A percentile compares a stretch with the other conserved stretches of the same genome.
Evolutionary conservation across 768 basidiomycete species (phyloP).

Genomic region (Arthromyces matolae): DNA sequence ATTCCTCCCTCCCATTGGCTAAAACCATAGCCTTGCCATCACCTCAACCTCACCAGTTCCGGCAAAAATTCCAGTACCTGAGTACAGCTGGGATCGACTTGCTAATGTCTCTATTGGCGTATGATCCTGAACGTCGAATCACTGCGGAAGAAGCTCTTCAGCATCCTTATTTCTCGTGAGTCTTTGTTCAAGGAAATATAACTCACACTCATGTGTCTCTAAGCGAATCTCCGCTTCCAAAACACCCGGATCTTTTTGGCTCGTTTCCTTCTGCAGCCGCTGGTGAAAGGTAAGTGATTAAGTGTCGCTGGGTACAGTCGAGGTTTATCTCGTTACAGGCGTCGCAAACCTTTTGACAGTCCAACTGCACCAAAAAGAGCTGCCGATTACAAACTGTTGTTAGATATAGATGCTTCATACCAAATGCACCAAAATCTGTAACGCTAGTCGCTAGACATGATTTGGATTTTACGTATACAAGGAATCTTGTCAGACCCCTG

Average conservation of each 20-base stretch:
- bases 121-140: conserved; percentile 85
- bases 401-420: conserved; percentile 54
- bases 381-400: conserved; percentile 62
- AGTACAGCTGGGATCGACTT: conserved; percentile 83
- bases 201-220: not conserved
- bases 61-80: conserved; percentile 83
- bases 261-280: conserved; percentile 96
- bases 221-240: conserved; percentile 92
- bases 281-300: conserved; percentile 76
- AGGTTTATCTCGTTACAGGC: conserved; percentile 38
- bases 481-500: no score
- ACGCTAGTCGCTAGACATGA: no score
- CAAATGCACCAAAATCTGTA: not conserved
- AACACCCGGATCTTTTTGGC: conserved; percentile 92
- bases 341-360: conserved; percentile 72
- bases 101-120: conserved; percentile 75
- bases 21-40: conserved; percentile 76
- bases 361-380: conserved; percentile 77
- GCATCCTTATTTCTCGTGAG: conserved; percentile 90
- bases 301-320: not conserved
- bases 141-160: conserved; percentile 85
- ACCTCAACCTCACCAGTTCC: conserved; percentile 70
- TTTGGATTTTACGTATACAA: no score
- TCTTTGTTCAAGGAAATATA: not conserved
- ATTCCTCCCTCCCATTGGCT: conserved; percentile 70